Evolutionary conservation across 148 eudicot species (phyloP), one percentile per base, ranked within the genome.

Genomic region (Camellia granthamiana): DNA sequence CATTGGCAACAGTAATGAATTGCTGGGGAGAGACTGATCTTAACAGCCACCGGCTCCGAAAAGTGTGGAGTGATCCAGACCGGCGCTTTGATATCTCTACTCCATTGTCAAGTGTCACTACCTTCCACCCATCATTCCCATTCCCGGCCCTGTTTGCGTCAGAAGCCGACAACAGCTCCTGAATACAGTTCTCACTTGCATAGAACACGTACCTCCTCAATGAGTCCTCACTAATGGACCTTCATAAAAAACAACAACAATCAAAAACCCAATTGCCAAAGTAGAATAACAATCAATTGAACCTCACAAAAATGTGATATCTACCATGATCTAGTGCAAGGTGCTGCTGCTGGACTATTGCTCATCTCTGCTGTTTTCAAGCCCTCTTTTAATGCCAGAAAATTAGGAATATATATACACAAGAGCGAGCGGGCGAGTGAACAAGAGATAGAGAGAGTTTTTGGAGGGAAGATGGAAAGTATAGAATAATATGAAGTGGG

Each of bases 161-260:
- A 6, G 97, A 94, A 49, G 98, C 97, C 0, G 93, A 88, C 0
- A 94, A 84, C 30, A 94, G 81, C 81, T 94, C 98, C 69, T 94
- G 97, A 81, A 94, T 94, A 85, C 98, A 92, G 76, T 83, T 94
- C 84, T 92, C 95, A 67, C 98, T 94, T 19, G 98, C 97, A 84
- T 83, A 88, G 63, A 84, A 84, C 75, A 92, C 97, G 56, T 92
- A 92, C 82, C 98, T 88, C 80, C 91, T 91, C 84, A 94, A 81
- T 3, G 94, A 94, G 47, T 94, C 98, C 86, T 92, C 98, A 55
- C 98, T 94, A 8, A 94, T 89, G 11, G 97, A 92, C 98, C 98
- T 94, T 72, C 72, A 42, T 55, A 62, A 74, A 63, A 61, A 41
- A 19, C 44, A 41, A 54, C 46, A 68, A 66, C 6, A 80, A 14